Evolutionary conservation across 1,284 basidiomycete species (phyloP), one percentile per base, ranked within the genome.

Genomic region (Leccinum pseudoinsigne): DNA sequence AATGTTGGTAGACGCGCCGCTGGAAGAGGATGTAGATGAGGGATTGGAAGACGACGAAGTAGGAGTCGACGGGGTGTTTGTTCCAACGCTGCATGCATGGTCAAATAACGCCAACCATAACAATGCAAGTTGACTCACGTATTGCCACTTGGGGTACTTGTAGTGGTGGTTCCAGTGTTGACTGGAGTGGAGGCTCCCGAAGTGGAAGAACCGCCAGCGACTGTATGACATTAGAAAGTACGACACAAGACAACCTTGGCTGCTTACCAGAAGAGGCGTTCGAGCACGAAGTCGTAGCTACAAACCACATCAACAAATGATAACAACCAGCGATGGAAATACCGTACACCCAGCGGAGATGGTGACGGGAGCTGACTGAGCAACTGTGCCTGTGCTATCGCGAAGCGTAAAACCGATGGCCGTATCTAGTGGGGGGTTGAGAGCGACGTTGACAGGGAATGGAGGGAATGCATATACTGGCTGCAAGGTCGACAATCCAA

Each of bases 281-380:
- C 67, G 76, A 45, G 68, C 82, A 82, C 56, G 68, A 66, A 55
- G 51, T 68, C 58, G 70, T 64, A 16, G 69, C 82, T 82, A 55
- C 1, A 66, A 42, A 42, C 18, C 55, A 28, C 50, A 59, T 61
- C 45, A 65, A 47, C n/a, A 55, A 36, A 45, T 14, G 8, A 23
- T 2, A 4, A 42, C 55, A 21, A 59, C 14, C 10, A 2, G 53
- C 6, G 23, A 38, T 57, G 36, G 47, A 55, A 66, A 57, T 14
- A 60, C 10, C 82, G 60, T 77, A 89, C 87, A 45, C 60, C 84
- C 80, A 26, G 73, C 0, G 34, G 75, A 69, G 66, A 89, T 69
- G n/a, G 72, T 78, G 77, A 90, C 80, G 2, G 83, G 50, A 16
- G 81, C 86, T 5, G 80, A 77, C 68, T 86, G 83, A 2, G 73